These are phyloP conservation scores for Aspergillus hiratsukae DNA, from an alignment of 2,329 filamentous ascomycete species.

Conservation along the genomic window DNA sequence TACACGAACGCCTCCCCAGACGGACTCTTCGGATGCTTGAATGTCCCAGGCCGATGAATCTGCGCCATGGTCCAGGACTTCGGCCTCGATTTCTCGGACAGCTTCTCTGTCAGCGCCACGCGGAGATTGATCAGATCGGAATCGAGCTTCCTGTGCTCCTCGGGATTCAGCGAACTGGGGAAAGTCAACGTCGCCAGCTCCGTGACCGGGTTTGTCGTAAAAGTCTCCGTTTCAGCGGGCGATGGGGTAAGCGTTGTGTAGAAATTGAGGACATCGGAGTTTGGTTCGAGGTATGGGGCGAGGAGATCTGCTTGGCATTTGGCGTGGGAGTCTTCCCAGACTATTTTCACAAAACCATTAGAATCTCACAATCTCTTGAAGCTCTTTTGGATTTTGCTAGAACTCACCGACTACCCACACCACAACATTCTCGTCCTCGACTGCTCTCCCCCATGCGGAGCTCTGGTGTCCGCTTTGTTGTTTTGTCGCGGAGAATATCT, in stretches of 20 bases:
- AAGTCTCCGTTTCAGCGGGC: slow-evolving; percentile 21
- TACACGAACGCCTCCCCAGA: slow-evolving; percentile 41
- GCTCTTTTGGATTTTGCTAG: not conserved
- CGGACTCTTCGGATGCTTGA: slow-evolving; percentile 32
- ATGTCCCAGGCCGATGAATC: slow-evolving; percentile 31
- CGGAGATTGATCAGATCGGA: slow-evolving; percentile 36
- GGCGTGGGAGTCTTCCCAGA: slow-evolving; percentile 31
- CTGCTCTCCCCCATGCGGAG: slow-evolving; percentile 35
- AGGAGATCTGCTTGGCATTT: slow-evolving; percentile 17
- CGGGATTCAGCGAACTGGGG: slow-evolving; percentile 26
- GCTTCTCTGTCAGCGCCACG: slow-evolving; percentile 27
- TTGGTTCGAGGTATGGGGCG: slow-evolving; percentile 21
- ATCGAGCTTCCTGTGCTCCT: slow-evolving; percentile 26
- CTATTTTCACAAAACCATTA: slow-evolving; percentile 9
- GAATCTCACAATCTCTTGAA: not conserved
- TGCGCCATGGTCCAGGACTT: slow-evolving; percentile 34
- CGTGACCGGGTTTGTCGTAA: slow-evolving; percentile 43
- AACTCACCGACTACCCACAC: slow-evolving; percentile 37
- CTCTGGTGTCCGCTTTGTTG: slow-evolving; percentile 30
- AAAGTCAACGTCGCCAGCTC: slow-evolving; percentile 48
- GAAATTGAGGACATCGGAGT: slow-evolving; percentile 20
- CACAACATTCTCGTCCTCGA: slow-evolving; percentile 33
- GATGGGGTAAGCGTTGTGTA: slow-evolving; percentile 30
- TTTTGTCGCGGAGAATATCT: slow-evolving; percentile 25
- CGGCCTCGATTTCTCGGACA: slow-evolving; percentile 23